Percentiles rank a stretch among this genome's conserved stretches.
Conservation (phyloP, 2,329 filamentous ascomycete genomes). For the Cladosporium halotolerans region DNA sequence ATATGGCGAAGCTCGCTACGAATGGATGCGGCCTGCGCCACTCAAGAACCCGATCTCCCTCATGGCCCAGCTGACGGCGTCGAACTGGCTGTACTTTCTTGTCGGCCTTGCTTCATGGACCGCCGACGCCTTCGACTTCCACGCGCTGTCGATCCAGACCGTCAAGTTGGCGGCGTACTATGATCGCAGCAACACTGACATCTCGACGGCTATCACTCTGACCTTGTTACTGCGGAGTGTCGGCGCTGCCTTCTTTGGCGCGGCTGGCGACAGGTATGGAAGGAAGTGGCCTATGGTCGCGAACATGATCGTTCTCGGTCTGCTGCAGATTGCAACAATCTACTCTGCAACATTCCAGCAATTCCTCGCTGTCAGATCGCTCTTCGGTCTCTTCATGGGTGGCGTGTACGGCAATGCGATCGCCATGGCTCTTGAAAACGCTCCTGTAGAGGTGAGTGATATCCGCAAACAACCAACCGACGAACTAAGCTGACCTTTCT, state of each 20-base stretch:
- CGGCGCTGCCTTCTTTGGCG: constrained; percentile 68
- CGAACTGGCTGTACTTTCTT: constrained; percentile 68
- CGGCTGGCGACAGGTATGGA: constrained; percentile 72
- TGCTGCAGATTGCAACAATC: constrained; percentile 71
- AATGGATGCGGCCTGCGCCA: constrained; percentile 62
- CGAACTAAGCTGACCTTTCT: no score
- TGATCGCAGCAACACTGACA: constrained; percentile 56
- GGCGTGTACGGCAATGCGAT: constrained; percentile 71
- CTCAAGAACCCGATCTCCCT: constrained; percentile 66
- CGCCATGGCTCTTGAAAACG: constrained; percentile 71
- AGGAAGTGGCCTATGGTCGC: constrained; percentile 53
- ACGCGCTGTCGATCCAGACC: constrained; percentile 72
- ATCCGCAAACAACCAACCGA: no score
- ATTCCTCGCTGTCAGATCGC: constrained; percentile 66
- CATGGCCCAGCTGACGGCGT: constrained; percentile 55
- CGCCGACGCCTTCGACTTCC: constrained; percentile 78
- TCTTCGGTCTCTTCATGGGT: constrained; percentile 76
- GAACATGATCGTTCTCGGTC: constrained; percentile 67
- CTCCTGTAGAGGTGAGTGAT: constrained; percentile 46
- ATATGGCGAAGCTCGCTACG: constrained; percentile 57
- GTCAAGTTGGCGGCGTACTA: constrained; percentile 60
- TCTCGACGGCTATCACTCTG: constrained; percentile 69
- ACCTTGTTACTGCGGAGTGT: constrained; percentile 68
- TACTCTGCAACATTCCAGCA: constrained; percentile 65
- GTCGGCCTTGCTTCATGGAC: constrained; percentile 72